Evolutionary conservation across 495 filamentous ascomycete genomes (phyloP), one percentile per base, ranked within the genome.

Genomic region (Aspergillus wentii): DNA sequence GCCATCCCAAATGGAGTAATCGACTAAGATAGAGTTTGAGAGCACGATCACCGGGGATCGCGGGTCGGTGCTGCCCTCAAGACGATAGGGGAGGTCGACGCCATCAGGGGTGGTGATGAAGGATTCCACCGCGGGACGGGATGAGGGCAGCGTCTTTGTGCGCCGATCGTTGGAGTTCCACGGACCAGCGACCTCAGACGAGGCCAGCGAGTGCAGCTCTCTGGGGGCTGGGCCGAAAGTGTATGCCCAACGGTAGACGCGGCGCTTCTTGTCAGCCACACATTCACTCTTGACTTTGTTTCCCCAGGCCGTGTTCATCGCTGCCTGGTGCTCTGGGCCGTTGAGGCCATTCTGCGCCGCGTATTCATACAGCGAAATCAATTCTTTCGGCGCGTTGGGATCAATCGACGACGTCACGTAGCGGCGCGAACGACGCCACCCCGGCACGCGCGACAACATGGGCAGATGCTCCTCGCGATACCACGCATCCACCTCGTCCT

Each of bases 1-100:
- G 11, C 64, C 64, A 49, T 89, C 80, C 86, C 86, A 92, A 69
- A 92, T 89, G 61, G 71, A 69, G 48, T 76, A 71, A 8, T 77
- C 73, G 3, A 80, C 80, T 0, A 92, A 75, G 35, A 92, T 81
- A 4, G 80, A 84, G 67, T 90, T 90, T 57, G 69, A 73, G 38
- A 86, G 79, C 22, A 85, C 76, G 19, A 92, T 72, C 0, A 81
- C 72, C 0, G 85, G 85, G 1, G 83, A 82, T 9, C 70, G 45
- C 1, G 78, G 77, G 39, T 80, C 71, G 8, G 75, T 59, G 54
- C 73, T 80, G 21, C 86, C 86, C 53, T 87, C 83, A n/a, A 92
- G 67, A 8, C 80, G 72, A 58, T 85, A 89, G 5, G 80, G 78
- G 11, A 90, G 72, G 3, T 60, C 50, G 8, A 83, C 75, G 8